Evolutionary conservation across 2,329 filamentous ascomycete genomes (phyloP), one percentile per base, ranked within the genome.

Genomic region (Penicillium sp.): DNA sequence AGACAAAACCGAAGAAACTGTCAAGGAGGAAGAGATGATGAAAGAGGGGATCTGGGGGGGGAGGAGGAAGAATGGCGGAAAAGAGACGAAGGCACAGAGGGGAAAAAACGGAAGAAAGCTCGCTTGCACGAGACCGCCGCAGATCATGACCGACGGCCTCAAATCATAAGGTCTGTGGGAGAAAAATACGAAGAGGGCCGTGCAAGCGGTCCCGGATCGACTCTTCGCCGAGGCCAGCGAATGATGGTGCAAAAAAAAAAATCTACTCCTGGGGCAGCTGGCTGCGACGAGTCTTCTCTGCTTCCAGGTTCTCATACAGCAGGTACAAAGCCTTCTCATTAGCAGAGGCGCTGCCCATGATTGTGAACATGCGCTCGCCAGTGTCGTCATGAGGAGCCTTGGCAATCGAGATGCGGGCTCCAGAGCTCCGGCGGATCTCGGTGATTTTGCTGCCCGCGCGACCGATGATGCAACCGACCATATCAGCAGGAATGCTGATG

Each of bases 381-480:
- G 89, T 94, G 60, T 97, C 93, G 62, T 98, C 93, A 65, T 98
- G 93, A 48, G 93, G 89, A 40, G 90, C 84, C 78, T 96, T 97
- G 61, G 91, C 91, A 70, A 97, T 97, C 39, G 90, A 96, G 73
- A 98, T 98, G 64, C 91, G 87, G 53, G 93, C 93, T 51, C 90
- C 90, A 46, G 93, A 98, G 53, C 85, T 90, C 78, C 95, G 94
- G 71, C 93, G 87, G 63, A 98, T 98, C 75, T 98, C 93, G 70
- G 89, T 96, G 67, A 98, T 98, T 81, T 98, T 98, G 77, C 82
- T 90, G 56, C 93, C 93, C 46, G 80, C 89, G 56, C 90, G 86
- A 58, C 93, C 93, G 68, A 98, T 98, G 74, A 98, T 98, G 75
- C 93, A 98, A 59, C 93, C 93, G 69, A 98, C 93, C 93, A 98